phyloP scores from a whole-genome alignment of 2,329 filamentous ascomycete species.

The Scleromitrula shiraiana region DNA sequence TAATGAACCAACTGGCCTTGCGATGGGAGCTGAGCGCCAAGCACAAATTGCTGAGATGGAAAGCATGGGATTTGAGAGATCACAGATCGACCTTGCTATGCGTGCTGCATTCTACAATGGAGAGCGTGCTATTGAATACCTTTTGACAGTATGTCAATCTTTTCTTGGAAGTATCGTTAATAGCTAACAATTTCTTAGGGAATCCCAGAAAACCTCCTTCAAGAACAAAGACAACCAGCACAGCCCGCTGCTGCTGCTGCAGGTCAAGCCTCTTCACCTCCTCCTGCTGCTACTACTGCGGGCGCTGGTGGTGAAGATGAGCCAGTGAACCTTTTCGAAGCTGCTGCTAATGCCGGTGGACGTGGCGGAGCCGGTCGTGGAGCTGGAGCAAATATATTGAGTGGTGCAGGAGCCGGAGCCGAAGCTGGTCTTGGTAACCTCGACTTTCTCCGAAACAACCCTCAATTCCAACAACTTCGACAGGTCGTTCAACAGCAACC shows the following conservation, averaged over 20 bases:
- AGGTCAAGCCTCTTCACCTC: slow-evolving; percentile 33
- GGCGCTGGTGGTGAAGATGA: slow-evolving; percentile 52
- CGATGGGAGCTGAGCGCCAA: slow-evolving; percentile 75
- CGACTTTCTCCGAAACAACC: slow-evolving; percentile 89
- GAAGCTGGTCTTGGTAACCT: slow-evolving; percentile 63
- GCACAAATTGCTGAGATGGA: slow-evolving; percentile 88
- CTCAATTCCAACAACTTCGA: slow-evolving; percentile 94
- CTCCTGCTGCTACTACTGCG: slow-evolving; percentile 30
- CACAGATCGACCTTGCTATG: slow-evolving; percentile 88
- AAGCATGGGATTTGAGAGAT: slow-evolving; percentile 87
- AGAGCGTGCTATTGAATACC: slow-evolving; percentile 93
- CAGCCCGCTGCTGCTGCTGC: slow-evolving; percentile 38
- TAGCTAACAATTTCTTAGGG: slow-evolving; percentile 46
- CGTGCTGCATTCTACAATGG: slow-evolving; percentile 95
- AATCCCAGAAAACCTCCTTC: slow-evolving; percentile 77
- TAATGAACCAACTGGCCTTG: slow-evolving; percentile 72
- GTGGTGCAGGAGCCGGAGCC: slow-evolving; percentile 37
- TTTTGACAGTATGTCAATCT: slow-evolving; percentile 61
- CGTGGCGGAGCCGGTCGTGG: slow-evolving; percentile 38
- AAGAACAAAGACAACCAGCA: slow-evolving; percentile 52
- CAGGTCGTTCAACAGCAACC: slow-evolving; percentile 97
- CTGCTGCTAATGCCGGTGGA: slow-evolving; percentile 50
- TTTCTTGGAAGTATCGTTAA: neutral
- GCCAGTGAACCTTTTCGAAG: slow-evolving; percentile 83
- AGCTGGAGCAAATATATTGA: slow-evolving; percentile 37